These are phyloP conservation scores for Geotrichum fermentans DNA, from an alignment of 1,139 yeast genomes.

Conservation along the genomic window DNA sequence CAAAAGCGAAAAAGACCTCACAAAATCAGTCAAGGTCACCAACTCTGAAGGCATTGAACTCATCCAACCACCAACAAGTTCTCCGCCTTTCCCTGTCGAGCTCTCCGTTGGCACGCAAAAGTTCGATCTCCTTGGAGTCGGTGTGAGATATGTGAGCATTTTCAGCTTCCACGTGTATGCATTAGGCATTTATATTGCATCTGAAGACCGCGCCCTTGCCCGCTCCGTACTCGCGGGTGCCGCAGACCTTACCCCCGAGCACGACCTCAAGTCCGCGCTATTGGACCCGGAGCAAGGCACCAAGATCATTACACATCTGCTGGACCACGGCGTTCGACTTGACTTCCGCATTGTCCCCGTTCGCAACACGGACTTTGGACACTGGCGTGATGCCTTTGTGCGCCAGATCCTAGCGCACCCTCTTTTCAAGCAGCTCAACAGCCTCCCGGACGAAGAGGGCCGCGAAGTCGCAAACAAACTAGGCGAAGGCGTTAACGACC, in stretches of 20 bases:
- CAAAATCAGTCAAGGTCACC: constrained; percentile 4
- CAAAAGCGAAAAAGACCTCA: not conserved
- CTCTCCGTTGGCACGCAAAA: constrained; percentile 28
- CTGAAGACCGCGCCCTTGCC: constrained; percentile 49
- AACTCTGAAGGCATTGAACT: constrained; percentile 13
- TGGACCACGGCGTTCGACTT: constrained; percentile 58
- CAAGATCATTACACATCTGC: constrained; percentile 49
- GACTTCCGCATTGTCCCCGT: constrained; percentile 77
- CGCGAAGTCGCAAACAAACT: constrained; percentile 29
- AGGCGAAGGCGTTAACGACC: constrained; percentile 37
- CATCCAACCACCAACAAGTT: constrained; percentile 20
- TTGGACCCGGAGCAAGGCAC: constrained; percentile 53
- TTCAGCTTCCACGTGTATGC: constrained; percentile 82
- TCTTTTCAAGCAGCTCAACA: constrained; percentile 39
- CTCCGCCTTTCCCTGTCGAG: constrained; percentile 19
- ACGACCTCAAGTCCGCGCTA: constrained; percentile 54
- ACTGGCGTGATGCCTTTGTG: constrained; percentile 81
- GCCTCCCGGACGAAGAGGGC: constrained; percentile 23
- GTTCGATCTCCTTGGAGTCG: constrained; percentile 64
- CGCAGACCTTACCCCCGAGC: constrained; percentile 21
- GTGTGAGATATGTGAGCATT: constrained; percentile 79
- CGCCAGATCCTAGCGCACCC: constrained; percentile 65
- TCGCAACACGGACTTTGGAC: constrained; percentile 84
- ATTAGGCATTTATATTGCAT: constrained; percentile 69
- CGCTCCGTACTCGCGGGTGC: constrained; percentile 42